Base-by-base conservation (phyloP, 305 asterid genomes). In the Solanum chacoense region DNA sequence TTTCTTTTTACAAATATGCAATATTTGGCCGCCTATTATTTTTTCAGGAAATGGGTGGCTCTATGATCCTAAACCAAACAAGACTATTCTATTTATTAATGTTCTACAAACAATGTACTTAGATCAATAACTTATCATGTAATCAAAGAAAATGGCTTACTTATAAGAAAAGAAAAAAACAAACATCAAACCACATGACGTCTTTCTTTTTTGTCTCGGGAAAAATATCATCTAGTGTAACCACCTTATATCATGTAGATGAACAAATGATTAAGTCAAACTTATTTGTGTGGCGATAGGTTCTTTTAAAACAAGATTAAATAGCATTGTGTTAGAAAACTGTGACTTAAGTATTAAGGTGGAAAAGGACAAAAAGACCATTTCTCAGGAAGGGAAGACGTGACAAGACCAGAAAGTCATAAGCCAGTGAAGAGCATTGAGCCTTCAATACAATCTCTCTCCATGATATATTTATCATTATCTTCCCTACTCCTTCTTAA, bases 1-100 rank as follows among this genome's bases (percentile, higher is more conserved):
- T 92, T 97, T 98, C 92, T 95, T 98, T 86, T 93, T 91, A 96
- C 97, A 97, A 79, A 95, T 95, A 90, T 94, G 94, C 86, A 93
- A 87, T 78, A 96, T 93, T 81, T 97, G 96, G 89, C 76, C 92
- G 81, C 89, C 92, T 98, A 96, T 96, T 89, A 96, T 94, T 28
- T 95, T 96, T 92, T 96, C 98, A 8, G 98, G 94, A 42, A 96
- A 96, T 86, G 98, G 98, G 42, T 37, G 42, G 42, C 42, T 9
- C 42, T 37, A 37, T 37, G 42, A 37, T 9, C 42, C 42, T 37
- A 37, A 37, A 37, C 4, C 42, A 37, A 37, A 37, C 42, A 37
- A 55, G 88, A 76, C 78, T 34, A 76, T 72, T 88, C 59, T 85
- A 87, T 83, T 50, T 50, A 50, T 31, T 50, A 29, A 22, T 83